phyloP scores from a whole-genome alignment of 345 rosid species.

The Mercurialis annua region DNA sequence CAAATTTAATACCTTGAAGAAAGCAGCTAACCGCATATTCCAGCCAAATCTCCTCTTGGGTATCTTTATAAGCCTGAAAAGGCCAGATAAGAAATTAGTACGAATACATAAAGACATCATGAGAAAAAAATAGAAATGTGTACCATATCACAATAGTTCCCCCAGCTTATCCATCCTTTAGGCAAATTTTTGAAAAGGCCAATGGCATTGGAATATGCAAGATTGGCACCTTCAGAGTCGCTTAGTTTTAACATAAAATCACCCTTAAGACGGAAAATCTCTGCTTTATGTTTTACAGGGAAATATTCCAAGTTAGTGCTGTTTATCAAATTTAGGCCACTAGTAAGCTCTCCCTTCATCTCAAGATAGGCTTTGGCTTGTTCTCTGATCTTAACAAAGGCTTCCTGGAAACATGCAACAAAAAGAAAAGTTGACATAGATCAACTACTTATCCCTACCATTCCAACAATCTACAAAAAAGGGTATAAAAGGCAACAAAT shows the following conservation, averaged over 20 bases:
- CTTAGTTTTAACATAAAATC: conserved; percentile 71
- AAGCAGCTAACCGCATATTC: conserved; percentile 97
- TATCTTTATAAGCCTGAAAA: conserved; percentile 79
- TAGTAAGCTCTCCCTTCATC: conserved; percentile 85
- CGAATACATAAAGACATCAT: background rate
- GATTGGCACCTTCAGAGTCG: conserved; percentile 78
- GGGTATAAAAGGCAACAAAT: too few species aligned
- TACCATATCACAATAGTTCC: conserved; percentile 97
- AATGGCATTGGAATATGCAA: conserved; percentile 82
- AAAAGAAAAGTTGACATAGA: conserved; percentile 16
- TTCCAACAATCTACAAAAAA: background rate
- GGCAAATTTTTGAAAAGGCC: conserved; percentile 83
- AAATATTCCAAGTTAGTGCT: conserved; percentile 93
- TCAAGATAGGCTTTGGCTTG: conserved; percentile 96
- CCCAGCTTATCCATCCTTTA: conserved; percentile 99
- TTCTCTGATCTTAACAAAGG: conserved; percentile 94
- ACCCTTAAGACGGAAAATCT: conserved; percentile 80
- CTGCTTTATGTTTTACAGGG: conserved; percentile 83
- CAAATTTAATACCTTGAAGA: conserved; percentile 97
- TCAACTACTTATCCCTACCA: background rate
- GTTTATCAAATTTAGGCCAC: conserved; percentile 82
- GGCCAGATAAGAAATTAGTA: conserved; percentile 18
- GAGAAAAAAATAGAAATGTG: conserved; percentile 17
- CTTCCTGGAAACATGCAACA: conserved; percentile 64
- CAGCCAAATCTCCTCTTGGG: conserved; percentile 88